Conservation (phyloP, 73 alveolate genomes). For the Stentor roeselii region DNA sequence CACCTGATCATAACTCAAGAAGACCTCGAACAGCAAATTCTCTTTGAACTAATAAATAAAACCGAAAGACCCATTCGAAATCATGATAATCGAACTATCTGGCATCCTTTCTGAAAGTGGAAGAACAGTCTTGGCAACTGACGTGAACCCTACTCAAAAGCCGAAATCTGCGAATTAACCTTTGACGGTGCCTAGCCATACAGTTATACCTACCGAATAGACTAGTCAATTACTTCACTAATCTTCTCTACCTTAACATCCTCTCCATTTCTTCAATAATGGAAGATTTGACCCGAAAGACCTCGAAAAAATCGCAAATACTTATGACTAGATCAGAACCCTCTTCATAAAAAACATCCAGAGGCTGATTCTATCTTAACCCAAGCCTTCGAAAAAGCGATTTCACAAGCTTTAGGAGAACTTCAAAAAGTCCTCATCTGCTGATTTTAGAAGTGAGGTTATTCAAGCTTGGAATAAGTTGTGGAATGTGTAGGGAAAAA, state of each 20-base stretch:
- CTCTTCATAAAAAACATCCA: slow-evolving; percentile 44
- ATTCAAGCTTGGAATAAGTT: slow-evolving; percentile 41
- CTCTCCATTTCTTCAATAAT: no score
- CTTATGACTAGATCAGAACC: slow-evolving; percentile 34
- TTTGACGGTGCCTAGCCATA: slow-evolving; percentile 7
- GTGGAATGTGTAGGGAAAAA: slow-evolving; percentile 35
- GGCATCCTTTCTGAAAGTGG: background rate
- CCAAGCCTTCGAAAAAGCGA: slow-evolving; percentile 28
- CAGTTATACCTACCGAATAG: background rate
- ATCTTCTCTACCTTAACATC: no score
- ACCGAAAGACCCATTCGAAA: background rate
- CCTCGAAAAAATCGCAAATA: slow-evolving; percentile 36
- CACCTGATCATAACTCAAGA: background rate
- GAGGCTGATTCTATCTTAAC: slow-evolving; percentile 59
- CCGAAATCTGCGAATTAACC: background rate
- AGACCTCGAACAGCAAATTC: background rate
- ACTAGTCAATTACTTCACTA: no score
- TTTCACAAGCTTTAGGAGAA: slow-evolving; percentile 34
- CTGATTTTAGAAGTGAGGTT: slow-evolving; percentile 21
- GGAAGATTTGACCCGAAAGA: no score
- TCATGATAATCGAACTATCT: background rate
- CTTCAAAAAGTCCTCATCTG: slow-evolving; percentile 23
- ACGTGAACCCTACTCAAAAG: background rate
- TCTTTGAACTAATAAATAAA: background rate
- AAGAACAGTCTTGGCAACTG: background rate